Base-by-base conservation (phyloP, 495 filamentous ascomycete genomes). In the Eremomyces bilateralis region DNA sequence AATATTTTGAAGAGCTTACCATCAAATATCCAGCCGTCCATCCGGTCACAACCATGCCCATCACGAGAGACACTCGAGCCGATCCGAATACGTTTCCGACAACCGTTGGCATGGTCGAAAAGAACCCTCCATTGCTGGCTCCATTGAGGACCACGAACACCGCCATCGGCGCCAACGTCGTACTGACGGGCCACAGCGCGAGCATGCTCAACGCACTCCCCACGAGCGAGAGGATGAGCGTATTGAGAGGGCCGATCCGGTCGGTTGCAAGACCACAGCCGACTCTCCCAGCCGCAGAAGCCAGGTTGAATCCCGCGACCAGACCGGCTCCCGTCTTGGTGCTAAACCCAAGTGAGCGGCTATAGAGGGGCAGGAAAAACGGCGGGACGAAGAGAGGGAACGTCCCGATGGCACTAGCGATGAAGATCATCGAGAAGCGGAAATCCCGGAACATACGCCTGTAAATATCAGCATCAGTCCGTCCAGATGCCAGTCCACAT, bases 361-460 rank as follows among this genome's bases (percentile, higher is more conserved):
- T 56, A 35, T 60, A 64, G 3, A 63, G 46, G 0, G 69, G 68
- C 1, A 73, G 45, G 44, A 69, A 71, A 49, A 68, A 71, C 0
- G 67, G 62, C 0, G 69, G 69, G 1, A 73, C 66, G 33, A 70
- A 61, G 5, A 72, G 56, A 0, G 68, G 62, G 43, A 73, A 73
- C 15, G 65, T 70, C 2, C 56, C 68, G n/a, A 72, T 62, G 2
- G 61, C 64, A 2, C 64, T 64, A 2, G 57, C 58, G 3, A 63
- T 32, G 39, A 71, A 71, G 20, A 73, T 49, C 0, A 61, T 50
- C 3, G 49, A 30, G 44, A 72, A 73, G 17, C 54, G 58, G 4
- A 55, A 27, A 37, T 64, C 57, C 12, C 53, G 55, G 40, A 71
- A 65, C 12, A 69, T 49, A 18, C 50, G 43, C 61, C 59, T 61